These are phyloP conservation scores for Zasmidium cellare DNA, from an alignment of 2,329 filamentous ascomycete genomes.

Conservation along the genomic window DNA sequence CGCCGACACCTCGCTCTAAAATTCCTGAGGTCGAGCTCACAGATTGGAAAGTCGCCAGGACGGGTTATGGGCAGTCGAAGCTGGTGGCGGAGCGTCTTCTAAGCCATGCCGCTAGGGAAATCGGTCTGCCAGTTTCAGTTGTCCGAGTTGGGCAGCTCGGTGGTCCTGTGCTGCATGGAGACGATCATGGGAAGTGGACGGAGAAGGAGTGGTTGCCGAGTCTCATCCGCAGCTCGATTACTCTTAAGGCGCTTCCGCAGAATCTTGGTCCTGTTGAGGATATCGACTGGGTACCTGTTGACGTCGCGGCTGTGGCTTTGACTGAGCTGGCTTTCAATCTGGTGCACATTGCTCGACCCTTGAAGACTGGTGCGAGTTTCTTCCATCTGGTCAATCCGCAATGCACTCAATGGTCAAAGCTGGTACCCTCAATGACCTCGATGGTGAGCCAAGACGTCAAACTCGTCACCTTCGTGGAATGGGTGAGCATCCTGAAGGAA, in stretches of 20 bases:
- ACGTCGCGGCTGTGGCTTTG: conserved; percentile 25
- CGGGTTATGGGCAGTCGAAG: conserved; percentile 38
- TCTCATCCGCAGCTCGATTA: conserved; percentile 48
- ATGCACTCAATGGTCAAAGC: neutral
- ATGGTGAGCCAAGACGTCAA: neutral
- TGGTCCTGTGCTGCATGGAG: conserved; percentile 22
- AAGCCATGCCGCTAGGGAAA: conserved; percentile 23
- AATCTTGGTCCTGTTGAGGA: conserved; percentile 44
- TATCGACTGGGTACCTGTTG: conserved; percentile 58
- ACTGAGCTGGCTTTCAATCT: neutral
- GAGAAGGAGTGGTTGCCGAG: conserved; percentile 58
- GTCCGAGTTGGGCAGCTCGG: conserved; percentile 18
- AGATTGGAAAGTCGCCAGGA: conserved; percentile 22
- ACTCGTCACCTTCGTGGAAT: conserved; percentile 1
- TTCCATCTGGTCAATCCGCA: conserved; percentile 1
- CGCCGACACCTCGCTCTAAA: neutral
- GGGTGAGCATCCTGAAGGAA: conserved; percentile 1
- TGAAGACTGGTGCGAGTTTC: neutral
- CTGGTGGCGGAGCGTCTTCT: conserved; percentile 31
- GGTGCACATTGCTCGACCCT: neutral
- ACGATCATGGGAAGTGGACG: conserved; percentile 57
- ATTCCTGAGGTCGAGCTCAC: conserved; percentile 32
- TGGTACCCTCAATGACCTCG: neutral
- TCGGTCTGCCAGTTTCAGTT: conserved; percentile 10
- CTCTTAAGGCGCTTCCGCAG: conserved; percentile 49